Base-by-base conservation (phyloP, 2,329 filamentous ascomycete genomes). In the Pestalotiopsis sp. region DNA sequence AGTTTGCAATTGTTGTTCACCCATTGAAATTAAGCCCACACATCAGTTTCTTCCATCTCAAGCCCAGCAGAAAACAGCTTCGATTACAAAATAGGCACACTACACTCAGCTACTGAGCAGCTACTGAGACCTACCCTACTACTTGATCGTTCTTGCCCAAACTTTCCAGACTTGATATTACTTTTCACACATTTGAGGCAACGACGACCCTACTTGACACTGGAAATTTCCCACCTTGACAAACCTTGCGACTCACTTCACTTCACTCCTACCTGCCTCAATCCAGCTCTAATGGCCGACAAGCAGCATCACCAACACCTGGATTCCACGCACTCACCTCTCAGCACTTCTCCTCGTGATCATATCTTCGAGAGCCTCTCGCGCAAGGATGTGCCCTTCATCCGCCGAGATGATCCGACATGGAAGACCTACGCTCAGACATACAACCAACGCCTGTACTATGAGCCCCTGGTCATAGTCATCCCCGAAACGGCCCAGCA, bases 301-400 rank as follows among this genome's bases (percentile, higher is more conserved):
- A 59, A 36, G 9, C 7, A 27, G n/a, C 2, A 14, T 59, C 20
- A n/a, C 14, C 27, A 27, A 17, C 4, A 27, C 23, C 25, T n/a
- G 57, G 13, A 59, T 12, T 12, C 14, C n/a, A 58, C n/a, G 7
- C 52, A 58, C 13, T 27, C 52, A 12, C 11, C 58, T 36, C 20
- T 27, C 12, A 14, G 14, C 14, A 27, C 9, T 14, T 60, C 20
- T 17, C 20, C 77, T 71, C 80, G 80, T 14, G 87, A 80, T 76
- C 85, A 86, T 12, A 31, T 56, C n/a, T 58, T 41, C 23, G 65
- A 67, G n/a, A 45, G 56, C 23, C 65, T 67, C 20, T 14, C 17
- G 27, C 27, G 27, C 17, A 67, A 60, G 36, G 14, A 14, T 31
- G 65, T 67, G 11, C 63, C 63, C 7, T 56, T 66, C 49, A 31